Evolutionary conservation across 75 land plant species (phyloP).

Genomic region (Chamaecyparis obtusa): DNA sequence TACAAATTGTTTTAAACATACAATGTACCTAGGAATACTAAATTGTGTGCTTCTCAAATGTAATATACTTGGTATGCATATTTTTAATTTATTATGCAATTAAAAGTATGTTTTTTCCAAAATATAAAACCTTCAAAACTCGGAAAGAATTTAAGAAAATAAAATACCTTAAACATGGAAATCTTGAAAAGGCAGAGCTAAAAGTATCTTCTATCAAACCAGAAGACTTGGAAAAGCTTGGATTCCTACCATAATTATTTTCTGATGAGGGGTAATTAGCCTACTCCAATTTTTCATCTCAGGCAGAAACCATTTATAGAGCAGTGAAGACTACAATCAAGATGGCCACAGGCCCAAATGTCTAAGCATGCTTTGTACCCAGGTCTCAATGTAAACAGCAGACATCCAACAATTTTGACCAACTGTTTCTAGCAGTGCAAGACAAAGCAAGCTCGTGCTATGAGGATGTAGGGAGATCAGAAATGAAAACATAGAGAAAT

Average conservation of each 20-base stretch:
- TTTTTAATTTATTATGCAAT: neutral
- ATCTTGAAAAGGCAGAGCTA: neutral
- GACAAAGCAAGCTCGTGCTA: too few relatives aligned
- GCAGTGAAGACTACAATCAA: too few relatives aligned
- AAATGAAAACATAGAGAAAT: too few relatives aligned
- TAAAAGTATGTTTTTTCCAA: neutral
- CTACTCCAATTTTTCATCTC: too few relatives aligned
- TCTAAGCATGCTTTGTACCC: too few relatives aligned
- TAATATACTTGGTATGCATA: neutral
- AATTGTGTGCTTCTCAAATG: neutral
- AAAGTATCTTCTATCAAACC: neutral
- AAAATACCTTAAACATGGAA: neutral
- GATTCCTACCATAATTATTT: neutral
- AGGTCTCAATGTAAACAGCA: too few relatives aligned
- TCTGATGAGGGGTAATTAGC: neutral
- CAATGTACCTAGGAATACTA: neutral
- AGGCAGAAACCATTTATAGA: too few relatives aligned
- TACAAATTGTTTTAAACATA: neutral
- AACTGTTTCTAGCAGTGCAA: too few relatives aligned
- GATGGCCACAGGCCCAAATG: too few relatives aligned
- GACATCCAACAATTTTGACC: too few relatives aligned
- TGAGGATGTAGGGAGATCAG: too few relatives aligned
- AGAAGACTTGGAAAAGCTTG: neutral
- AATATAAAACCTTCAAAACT: neutral
- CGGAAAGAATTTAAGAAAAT: neutral